Evolutionary conservation across 805 yeast species (phyloP), one percentile per base, ranked within the genome.

Genomic region (Komagataella pastoris): DNA sequence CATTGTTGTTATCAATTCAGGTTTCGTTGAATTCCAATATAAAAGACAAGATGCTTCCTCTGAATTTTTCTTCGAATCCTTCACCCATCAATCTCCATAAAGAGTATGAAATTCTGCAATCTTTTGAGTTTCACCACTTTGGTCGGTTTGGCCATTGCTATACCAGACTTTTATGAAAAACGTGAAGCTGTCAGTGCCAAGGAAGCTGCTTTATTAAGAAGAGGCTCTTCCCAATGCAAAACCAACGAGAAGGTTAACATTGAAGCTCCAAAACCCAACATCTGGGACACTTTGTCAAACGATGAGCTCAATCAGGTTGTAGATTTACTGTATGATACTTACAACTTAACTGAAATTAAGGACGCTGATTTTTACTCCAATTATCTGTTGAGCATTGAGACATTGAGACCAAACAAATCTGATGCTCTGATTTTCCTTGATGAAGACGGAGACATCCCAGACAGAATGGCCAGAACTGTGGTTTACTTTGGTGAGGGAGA

Each of bases 381-480:
- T n/a, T 51, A 51, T 18, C 12, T 44, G 1, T 46, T 61, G 36
- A 46, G 50, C 46, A 23, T 50, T 47, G 52, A 50, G 44, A 47
- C 52, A 4, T 17, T 50, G 19, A 52, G 57, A 46, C 65, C 64
- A 51, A 61, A 61, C 56, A 61, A 61, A 51, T 58, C 65, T 3
- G 63, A 55, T 51, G 65, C 63, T 17, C 18, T 59, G 10, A 47
- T 24, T 3, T 60, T 54, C 52, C 52, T 61, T 53, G 64, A 61
- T 49, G 43, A 45, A 24, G 51, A 57, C 44, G 58, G 56, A 19
- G 53, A 55, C 2, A 48, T 51, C 14, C 65, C 64, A 36, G 57
- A 50, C 7, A 55, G 58, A 47, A 55, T 44, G 17, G 51, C 51
- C 14, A 48, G 47, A 24, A 47, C 40, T 7, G 52, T 51, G 46